Base-by-base conservation (phyloP, 2,329 filamentous ascomycete genomes). In the Lizonia empirigonia region DNA sequence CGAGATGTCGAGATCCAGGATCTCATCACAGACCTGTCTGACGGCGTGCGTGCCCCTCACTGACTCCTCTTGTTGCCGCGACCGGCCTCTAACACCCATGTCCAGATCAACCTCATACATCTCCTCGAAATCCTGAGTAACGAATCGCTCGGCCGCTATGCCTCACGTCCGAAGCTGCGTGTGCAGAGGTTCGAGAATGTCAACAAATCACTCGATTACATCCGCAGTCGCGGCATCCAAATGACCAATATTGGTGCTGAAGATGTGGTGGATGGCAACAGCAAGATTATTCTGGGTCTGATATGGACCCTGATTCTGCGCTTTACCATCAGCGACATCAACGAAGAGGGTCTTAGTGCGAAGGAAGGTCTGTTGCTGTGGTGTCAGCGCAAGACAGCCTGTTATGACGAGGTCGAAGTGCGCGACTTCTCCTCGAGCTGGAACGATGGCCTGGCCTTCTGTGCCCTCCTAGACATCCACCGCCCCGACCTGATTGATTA, bases 311-410 rank as follows among this genome's bases (percentile, higher is more conserved):
- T 99, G 57, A 99, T 99, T 87, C 80, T 97, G 61, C 85, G 94
- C 41, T 99, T 99, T 74, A 99, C 94, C 63, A 99, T 99, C 72
- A 97, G 88, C 73, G 94, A 99, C 75, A 99, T 99, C 78, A 97
- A 95, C 72, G 89, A 93, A 74, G 94, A 97, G 80, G 94, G 94
- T 60, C 88, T 97, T 85, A 97, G 93, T 44, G 94, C 94, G 51
- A 97, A 97, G 75, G 94, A 97, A 73, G 94, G 94, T 57, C 78
- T 99, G 65, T 77, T 99, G 50, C 78, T 99, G 19, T 99, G 94
- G 94, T 99, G 94, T 79, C 93, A 99, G 77, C 83, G 94, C 65
- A 99, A 99, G 78, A 99, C 94, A 23, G 94, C 94, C 7, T 99
- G 94, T 76, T 99, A 99, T 74, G 92, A 97, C 54, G 94, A 95